Conservation (phyloP, 2,329 filamentous ascomycete species). For the Beauveria varroae region DNA sequence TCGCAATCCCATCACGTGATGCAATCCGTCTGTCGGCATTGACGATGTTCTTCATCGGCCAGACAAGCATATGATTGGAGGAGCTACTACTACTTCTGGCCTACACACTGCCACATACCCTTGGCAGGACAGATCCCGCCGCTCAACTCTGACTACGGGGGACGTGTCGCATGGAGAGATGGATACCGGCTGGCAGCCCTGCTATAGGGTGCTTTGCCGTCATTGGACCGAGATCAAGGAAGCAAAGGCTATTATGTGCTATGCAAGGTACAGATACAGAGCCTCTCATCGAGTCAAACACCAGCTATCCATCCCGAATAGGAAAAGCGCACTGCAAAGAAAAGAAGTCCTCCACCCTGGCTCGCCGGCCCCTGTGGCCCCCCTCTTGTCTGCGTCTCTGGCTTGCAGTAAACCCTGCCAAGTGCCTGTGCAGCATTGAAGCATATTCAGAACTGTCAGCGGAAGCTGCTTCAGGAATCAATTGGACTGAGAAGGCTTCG, state of each 20-base stretch:
- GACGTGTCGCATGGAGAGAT: neutral
- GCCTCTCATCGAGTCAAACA: neutral
- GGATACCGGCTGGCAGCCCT: neutral
- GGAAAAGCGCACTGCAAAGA: slow-evolving; percentile 9
- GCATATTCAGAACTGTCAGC: neutral
- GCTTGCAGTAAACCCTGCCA: neutral
- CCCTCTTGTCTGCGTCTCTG: slow-evolving; percentile 4
- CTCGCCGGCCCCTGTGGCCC: neutral
- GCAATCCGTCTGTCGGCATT: neutral
- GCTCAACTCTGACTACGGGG: neutral
- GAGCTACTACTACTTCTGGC: neutral
- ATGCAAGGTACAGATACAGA: slow-evolving; percentile 4
- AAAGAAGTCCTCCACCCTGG: neutral
- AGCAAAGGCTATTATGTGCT: slow-evolving; percentile 3
- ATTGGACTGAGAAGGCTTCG: neutral
- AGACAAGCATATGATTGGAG: slow-evolving; percentile 1
- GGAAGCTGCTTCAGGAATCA: neutral
- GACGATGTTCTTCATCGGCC: neutral
- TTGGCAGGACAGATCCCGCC: neutral
- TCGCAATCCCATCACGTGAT: slow-evolving; percentile 5
- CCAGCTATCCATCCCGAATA: slow-evolving; percentile 1
- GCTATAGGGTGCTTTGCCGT: neutral
- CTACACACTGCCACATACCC: neutral
- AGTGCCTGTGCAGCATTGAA: neutral
- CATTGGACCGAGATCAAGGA: neutral